Evolutionary conservation across 2,329 filamentous ascomycete genomes (phyloP).

Genomic region (Dryadomyces quercivorus): DNA sequence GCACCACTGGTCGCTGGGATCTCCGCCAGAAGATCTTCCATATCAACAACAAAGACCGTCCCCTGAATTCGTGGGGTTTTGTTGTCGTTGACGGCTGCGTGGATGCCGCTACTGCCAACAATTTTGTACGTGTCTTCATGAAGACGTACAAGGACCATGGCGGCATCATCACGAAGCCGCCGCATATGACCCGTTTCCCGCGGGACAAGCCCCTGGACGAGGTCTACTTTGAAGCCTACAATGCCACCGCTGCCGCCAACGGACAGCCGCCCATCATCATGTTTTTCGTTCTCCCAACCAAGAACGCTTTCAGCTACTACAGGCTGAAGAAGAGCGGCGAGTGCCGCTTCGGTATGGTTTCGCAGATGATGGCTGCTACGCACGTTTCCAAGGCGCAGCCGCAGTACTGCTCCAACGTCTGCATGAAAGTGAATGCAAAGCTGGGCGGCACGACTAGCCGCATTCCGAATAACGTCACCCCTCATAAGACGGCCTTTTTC

Average conservation of each 20-base stretch:
- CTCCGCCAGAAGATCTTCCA: slow-evolving; percentile 71
- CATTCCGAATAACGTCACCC: slow-evolving; percentile 21
- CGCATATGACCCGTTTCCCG: slow-evolving; percentile 19
- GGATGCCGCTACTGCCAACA: slow-evolving; percentile 38
- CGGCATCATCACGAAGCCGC: slow-evolving; percentile 28
- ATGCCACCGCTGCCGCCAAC: slow-evolving; percentile 37
- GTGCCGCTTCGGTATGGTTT: slow-evolving; percentile 69
- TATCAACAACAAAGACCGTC: slow-evolving; percentile 39
- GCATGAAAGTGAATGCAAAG: slow-evolving; percentile 96
- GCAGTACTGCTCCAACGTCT: slow-evolving; percentile 88
- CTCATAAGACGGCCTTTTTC: slow-evolving; percentile 23
- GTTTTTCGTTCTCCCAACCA: slow-evolving; percentile 63
- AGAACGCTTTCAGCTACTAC: slow-evolving; percentile 62
- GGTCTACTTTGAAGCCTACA: slow-evolving; percentile 43
- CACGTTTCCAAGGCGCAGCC: slow-evolving; percentile 58
- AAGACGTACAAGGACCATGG: slow-evolving; percentile 37
- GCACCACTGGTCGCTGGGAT: slow-evolving; percentile 70
- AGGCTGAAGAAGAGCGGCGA: slow-evolving; percentile 84
- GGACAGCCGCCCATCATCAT: slow-evolving; percentile 58
- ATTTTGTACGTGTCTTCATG: slow-evolving; percentile 40
- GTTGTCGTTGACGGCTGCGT: slow-evolving; percentile 49
- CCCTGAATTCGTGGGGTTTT: slow-evolving; percentile 65
- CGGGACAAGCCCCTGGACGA: slow-evolving; percentile 19
- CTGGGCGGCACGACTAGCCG: slow-evolving; percentile 68
- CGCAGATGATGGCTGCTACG: slow-evolving; percentile 64